Percentiles rank a stretch among this genome's conserved stretches.
These are phyloP conservation scores for Avena eriantha DNA, from an alignment of 176 grass and related monocot species.

Conservation along the genomic window DNA sequence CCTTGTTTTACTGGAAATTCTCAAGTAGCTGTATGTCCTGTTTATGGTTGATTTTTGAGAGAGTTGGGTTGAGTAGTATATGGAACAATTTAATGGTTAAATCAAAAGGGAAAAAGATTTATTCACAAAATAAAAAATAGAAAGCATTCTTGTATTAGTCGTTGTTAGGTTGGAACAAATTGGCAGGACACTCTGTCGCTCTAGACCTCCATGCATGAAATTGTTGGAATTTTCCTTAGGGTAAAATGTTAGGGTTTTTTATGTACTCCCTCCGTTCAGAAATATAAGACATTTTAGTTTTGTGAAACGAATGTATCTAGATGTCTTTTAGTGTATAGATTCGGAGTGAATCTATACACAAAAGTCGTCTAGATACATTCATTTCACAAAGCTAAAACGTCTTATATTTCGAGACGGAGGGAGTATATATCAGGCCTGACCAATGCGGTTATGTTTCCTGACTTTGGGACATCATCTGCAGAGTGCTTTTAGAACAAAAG, in stretches of 20 bases:
- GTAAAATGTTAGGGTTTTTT: slow-evolving; percentile 2
- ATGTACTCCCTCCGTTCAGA: too few species aligned
- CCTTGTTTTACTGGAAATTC: not conserved
- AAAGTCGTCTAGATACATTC: too few species aligned
- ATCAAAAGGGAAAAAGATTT: not conserved
- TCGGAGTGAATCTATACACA: too few species aligned
- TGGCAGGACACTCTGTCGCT: not conserved
- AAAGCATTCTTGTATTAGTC: not conserved
- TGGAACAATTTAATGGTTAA: not conserved
- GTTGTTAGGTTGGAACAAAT: slow-evolving; percentile 2
- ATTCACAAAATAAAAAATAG: not conserved
- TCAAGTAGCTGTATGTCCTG: not conserved
- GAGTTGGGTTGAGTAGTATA: slow-evolving; percentile 23
- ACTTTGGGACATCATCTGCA: slow-evolving; percentile 46
- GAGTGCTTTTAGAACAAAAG: slow-evolving; percentile 96
- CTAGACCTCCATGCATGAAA: not conserved
- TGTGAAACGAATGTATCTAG: too few species aligned
- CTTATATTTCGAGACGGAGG: too few species aligned
- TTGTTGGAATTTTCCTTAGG: not conserved
- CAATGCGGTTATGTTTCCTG: slow-evolving; percentile 28
- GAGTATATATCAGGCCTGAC: slow-evolving; percentile 10
- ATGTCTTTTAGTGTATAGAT: too few species aligned
- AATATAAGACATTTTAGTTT: too few species aligned
- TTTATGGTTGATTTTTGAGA: not conserved
- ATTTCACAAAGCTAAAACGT: too few species aligned